Conservation (phyloP, 306 rosid species). For the Delonix regia region DNA sequence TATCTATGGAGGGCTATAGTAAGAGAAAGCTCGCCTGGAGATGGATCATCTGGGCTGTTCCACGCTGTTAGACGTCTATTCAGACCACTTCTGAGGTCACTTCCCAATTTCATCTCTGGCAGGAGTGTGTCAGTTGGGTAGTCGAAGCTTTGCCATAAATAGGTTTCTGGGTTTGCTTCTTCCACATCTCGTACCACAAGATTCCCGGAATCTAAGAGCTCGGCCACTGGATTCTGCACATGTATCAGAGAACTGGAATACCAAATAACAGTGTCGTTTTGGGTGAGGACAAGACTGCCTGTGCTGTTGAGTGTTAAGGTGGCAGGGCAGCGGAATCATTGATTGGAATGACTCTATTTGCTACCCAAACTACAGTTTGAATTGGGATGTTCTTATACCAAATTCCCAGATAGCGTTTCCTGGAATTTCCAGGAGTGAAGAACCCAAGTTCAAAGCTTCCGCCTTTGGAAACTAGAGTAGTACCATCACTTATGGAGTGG, state of each 20-base stretch:
- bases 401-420: conserved; percentile 46
- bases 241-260: not conserved
- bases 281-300: conserved; percentile 26
- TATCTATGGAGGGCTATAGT: not conserved
- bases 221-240: conserved; percentile 14
- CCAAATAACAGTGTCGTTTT: conserved; percentile 26
- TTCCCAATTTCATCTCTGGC: conserved; percentile 52
- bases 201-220: conserved; percentile 37
- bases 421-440: conserved; percentile 49
- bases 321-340: conserved; percentile 28
- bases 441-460: conserved; percentile 51
- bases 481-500: conserved; percentile 32
- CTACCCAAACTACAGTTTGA: conserved; percentile 50
- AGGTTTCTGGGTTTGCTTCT: not conserved
- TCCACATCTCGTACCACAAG: conserved; percentile 32
- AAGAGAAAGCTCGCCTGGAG: conserved; percentile 32
- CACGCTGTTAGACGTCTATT: conserved; percentile 40
- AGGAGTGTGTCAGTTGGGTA: conserved; percentile 55
- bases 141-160: conserved; percentile 54
- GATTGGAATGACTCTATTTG: conserved; percentile 47
- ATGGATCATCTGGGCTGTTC: conserved; percentile 45
- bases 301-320: not conserved
- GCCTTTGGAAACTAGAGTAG: conserved; percentile 36
- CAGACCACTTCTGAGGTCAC: conserved; percentile 37
- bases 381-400: conserved; percentile 42